phyloP scores from a whole-genome alignment of 2,329 filamentous ascomycete species.

The Talaromyces sp. region DNA sequence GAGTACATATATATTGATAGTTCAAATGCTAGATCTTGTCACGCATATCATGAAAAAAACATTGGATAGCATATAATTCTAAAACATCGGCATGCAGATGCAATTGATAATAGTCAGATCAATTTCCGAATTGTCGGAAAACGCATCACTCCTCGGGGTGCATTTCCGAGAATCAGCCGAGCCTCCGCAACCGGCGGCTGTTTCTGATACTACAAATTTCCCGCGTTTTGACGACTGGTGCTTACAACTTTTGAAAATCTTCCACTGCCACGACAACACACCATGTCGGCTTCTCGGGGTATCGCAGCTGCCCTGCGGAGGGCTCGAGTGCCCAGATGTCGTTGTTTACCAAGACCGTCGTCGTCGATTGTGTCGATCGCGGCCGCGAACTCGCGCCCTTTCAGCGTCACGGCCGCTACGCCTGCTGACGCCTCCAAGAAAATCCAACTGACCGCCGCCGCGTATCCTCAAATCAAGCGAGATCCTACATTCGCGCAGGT shows the following conservation, averaged over 20 bases:
- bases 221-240: background rate
- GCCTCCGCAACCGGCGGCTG: background rate
- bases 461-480: constrained; percentile 73
- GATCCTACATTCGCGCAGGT: constrained; percentile 67
- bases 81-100: background rate
- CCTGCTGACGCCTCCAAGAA: constrained; percentile 25
- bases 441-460: constrained; percentile 76
- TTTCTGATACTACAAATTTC: background rate
- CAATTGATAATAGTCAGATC: background rate
- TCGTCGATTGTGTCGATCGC: constrained; percentile 3
- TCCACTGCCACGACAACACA: background rate
- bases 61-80: background rate
- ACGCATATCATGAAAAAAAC: background rate
- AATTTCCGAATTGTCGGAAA: background rate
- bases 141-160: too few relatives aligned
- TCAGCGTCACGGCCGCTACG: constrained; percentile 25
- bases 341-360: background rate
- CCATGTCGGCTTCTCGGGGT: constrained; percentile 10
- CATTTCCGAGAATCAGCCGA: background rate
- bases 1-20: too few relatives aligned
- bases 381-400: constrained; percentile 17
- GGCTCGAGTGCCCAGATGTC: constrained; percentile 5
- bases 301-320: constrained; percentile 8
- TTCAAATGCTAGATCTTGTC: background rate
- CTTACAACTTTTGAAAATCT: background rate